These are phyloP conservation scores for Stemphylium lycopersici DNA, from an alignment of 2,329 filamentous ascomycete genomes.

Conservation along the genomic window DNA sequence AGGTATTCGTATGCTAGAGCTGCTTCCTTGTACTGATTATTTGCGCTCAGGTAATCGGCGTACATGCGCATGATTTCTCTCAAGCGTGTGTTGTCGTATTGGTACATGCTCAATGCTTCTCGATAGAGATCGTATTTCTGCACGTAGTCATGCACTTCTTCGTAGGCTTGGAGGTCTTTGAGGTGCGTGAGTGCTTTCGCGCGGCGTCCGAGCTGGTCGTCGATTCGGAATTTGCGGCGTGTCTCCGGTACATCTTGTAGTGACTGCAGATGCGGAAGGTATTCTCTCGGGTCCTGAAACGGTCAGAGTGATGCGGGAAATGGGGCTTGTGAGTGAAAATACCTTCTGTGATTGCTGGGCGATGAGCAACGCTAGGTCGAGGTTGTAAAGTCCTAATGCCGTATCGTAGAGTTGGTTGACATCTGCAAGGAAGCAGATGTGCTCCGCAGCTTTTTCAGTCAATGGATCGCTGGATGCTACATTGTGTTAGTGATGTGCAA, in stretches of 20 bases:
- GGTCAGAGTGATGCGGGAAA: not conserved
- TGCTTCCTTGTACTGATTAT: conserved; percentile 82
- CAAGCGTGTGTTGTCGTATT: conserved; percentile 75
- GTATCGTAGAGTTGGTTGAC: conserved; percentile 91
- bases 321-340: not conserved
- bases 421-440: conserved; percentile 97
- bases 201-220: conserved; percentile 80
- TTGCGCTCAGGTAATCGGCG: conserved; percentile 75
- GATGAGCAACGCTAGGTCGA: conserved; percentile 86
- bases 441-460: conserved; percentile 88
- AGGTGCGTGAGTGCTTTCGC: conserved; percentile 80
- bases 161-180: conserved; percentile 73
- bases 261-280: conserved; percentile 90
- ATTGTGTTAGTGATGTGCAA: conserved; percentile 3
- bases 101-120: conserved; percentile 78
- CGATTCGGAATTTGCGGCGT: conserved; percentile 81
- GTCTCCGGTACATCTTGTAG: conserved; percentile 75
- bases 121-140: conserved; percentile 81
- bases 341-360: conserved; percentile 92
- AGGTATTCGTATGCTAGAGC: conserved; percentile 91
- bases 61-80: conserved; percentile 76
- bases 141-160: conserved; percentile 78
- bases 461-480: conserved; percentile 56
- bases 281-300: conserved; percentile 79
- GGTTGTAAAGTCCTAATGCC: conserved; percentile 86